A percentile compares a stretch with the other conserved stretches of the same genome.
phyloP scores from a whole-genome alignment of 306 rosid species.

The Begonia masoniana region DNA sequence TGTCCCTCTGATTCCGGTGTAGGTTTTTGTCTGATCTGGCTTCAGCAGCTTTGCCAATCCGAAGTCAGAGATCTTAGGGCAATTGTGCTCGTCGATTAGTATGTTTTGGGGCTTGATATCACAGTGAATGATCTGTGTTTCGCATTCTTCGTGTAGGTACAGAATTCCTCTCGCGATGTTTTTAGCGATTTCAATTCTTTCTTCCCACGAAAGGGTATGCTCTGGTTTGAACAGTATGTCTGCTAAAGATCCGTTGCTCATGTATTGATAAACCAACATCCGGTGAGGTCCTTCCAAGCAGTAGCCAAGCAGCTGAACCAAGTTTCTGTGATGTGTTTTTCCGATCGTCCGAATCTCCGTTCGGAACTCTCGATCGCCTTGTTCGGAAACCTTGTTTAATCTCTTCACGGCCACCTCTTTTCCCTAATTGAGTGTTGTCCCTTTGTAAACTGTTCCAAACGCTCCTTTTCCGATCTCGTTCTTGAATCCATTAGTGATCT shows the following conservation, averaged over 20 bases:
- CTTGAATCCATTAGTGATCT: constrained; percentile 13
- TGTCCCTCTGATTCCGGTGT: constrained; percentile 21
- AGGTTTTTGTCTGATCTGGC: constrained; percentile 18
- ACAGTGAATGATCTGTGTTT: constrained; percentile 17
- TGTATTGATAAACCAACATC: constrained; percentile 14
- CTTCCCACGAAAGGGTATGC: constrained; percentile 6
- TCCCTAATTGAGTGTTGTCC: neutral
- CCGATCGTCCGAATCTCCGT: constrained; percentile 15
- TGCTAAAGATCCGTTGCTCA: constrained; percentile 22
- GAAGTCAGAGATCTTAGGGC: constrained; percentile 13
- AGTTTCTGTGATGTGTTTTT: constrained; percentile 17
- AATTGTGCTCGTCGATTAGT: constrained; percentile 11
- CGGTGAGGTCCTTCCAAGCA: constrained; percentile 8
- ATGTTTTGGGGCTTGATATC: constrained; percentile 26
- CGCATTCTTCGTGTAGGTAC: constrained; percentile 21
- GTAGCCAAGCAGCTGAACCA: constrained; percentile 13
- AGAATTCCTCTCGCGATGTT: constrained; percentile 17
- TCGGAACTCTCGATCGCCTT: constrained; percentile 16
- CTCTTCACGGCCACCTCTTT: constrained; percentile 15
- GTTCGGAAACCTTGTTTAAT: constrained; percentile 3
- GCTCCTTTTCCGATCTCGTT: constrained; percentile 18
- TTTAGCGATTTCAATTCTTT: constrained; percentile 9
- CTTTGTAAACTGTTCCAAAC: constrained; percentile 16
- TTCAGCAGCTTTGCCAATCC: constrained; percentile 20
- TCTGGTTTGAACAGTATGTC: constrained; percentile 8